Base-by-base conservation (phyloP, 345 rosid species). In the Gossypium raimondii region DNA sequence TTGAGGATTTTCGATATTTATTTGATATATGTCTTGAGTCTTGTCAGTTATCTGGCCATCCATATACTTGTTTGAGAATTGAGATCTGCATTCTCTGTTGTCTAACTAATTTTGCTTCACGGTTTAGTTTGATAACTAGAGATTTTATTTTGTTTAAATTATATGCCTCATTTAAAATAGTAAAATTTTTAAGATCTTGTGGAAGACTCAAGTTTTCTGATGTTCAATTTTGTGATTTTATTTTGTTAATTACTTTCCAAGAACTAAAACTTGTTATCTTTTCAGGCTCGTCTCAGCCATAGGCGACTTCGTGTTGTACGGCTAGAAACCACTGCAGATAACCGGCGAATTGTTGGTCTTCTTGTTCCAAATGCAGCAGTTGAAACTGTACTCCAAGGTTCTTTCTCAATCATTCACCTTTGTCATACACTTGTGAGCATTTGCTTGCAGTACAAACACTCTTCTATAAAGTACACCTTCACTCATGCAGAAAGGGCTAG, bases 311-410 rank as follows among this genome's bases (percentile, higher is more conserved):
- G 98, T 75, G 95, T 94, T 73, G 92, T 94, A 75, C 92, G 95
- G 25, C 60, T 94, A 75, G 98, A 89, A 80, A 94, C 99, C 58
- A 94, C 97, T 22, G 73, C 84, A 17, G 97, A 92, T 81, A 89
- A 79, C 73, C 88, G 80, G 82, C 84, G 97, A 38, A 91, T 89
- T 68, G 98, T 94, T 70, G 98, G 98, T 41, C 92, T 94, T 74
- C 88, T 86, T 74, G 88, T 92, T 75, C 98, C 98, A 17, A 94
- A 89, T 82, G 93, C 94, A 22, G 98, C 98, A 17, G 97, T 94
- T 27, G 97, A 89, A 80, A 78, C 90, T 18, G 98, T 94, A 29
- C 91, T 94, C 59, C 92, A 92, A 92, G 98, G 98, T 94, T 79
- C 80, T 34, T 74, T 62, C 67, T 64, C 74, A 50, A 47, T 67